Evolutionary conservation across 2,329 filamentous ascomycete species (phyloP), one percentile per base, ranked within the genome.

Genomic region (Penicillium hesseltinei): DNA sequence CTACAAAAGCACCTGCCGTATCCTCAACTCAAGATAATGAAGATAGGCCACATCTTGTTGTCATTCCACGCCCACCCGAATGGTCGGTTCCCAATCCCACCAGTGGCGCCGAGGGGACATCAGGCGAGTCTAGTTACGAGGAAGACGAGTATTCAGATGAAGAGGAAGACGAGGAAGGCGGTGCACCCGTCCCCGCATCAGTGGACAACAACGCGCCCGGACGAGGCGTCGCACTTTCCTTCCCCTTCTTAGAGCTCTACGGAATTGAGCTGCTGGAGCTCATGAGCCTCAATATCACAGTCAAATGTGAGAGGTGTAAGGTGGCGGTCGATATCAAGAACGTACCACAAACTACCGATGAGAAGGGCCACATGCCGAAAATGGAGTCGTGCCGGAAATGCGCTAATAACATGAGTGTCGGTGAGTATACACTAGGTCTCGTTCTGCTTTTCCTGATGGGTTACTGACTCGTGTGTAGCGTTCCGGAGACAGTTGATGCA

Each of bases 221-320:
- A 67, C 80, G 82, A 52, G 90, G 90, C 25, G 88, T 90, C n/a
- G 84, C 89, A 53, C 80, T 95, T 8, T 91, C 88, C 0, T 91
- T 94, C 65, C 91, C 91, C 0, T 86, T 83, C 27, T 77, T 94
- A 57, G 89, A 93, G 66, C 82, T 95, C 2, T 83, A 91, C 69
- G 84, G 88, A 38, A 88, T 94, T 59, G 90, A 94, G 68, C 75
- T 94, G 2, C 79, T 95, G 9, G 86, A 92, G 64, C 74, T 93
- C 1, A 78, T 82, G 0, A 80, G 83, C 25, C 77, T 94, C 33
- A 86, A 84, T 57, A 78, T 94, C 61, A 88, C 83, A 3, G 80
- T 91, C 61, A 92, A 92, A 71, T 95, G 91, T 71, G 84, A 87
- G 51, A 84, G 91, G 38, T 95, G 91, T 80, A 92, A 88, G 71